Evolutionary conservation across 768 basidiomycete species (phyloP).

Genomic region (Leccinum arenicola): DNA sequence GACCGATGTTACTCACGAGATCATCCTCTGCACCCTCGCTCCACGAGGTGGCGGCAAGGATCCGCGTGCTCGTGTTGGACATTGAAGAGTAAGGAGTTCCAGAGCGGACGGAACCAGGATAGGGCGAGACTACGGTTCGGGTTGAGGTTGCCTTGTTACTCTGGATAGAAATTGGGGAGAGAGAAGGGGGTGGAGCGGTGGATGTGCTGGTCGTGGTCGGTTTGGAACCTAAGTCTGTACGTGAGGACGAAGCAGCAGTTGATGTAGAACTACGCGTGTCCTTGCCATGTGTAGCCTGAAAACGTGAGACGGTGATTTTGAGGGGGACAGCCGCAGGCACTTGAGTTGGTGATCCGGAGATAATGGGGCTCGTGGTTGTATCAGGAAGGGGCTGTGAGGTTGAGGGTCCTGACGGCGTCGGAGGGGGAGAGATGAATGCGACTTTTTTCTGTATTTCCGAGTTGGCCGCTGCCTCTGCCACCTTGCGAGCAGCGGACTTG

Average conservation of each 20-base stretch:
- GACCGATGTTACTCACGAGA: slow-evolving; percentile 88
- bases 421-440: slow-evolving; percentile 80
- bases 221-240: slow-evolving; percentile 55
- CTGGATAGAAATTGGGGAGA: slow-evolving; percentile 56
- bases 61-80: slow-evolving; percentile 68
- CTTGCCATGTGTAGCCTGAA: slow-evolving; percentile 70
- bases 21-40: slow-evolving; percentile 94
- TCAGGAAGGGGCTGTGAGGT: slow-evolving; percentile 52
- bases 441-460: slow-evolving; percentile 78
- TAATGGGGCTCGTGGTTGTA: slow-evolving; percentile 36
- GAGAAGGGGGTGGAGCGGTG: slow-evolving; percentile 52
- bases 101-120: slow-evolving; percentile 71
- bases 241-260: slow-evolving; percentile 58
- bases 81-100: slow-evolving; percentile 80
- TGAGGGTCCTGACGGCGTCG: slow-evolving; percentile 54
- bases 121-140: slow-evolving; percentile 62
- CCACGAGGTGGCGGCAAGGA: slow-evolving; percentile 81
- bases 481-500: slow-evolving; percentile 37
- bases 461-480: slow-evolving; percentile 29
- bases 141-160: slow-evolving; percentile 57
- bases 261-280: slow-evolving; percentile 65
- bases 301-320: slow-evolving; percentile 75
- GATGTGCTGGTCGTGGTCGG: slow-evolving; percentile 43
- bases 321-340: slow-evolving; percentile 31
- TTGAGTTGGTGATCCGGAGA: slow-evolving; percentile 29